A percentile compares a stretch with the other conserved stretches of the same genome.
Conservation (phyloP, 2,329 filamentous ascomycete genomes). For the Penicillium sclerotiorum region DNA sequence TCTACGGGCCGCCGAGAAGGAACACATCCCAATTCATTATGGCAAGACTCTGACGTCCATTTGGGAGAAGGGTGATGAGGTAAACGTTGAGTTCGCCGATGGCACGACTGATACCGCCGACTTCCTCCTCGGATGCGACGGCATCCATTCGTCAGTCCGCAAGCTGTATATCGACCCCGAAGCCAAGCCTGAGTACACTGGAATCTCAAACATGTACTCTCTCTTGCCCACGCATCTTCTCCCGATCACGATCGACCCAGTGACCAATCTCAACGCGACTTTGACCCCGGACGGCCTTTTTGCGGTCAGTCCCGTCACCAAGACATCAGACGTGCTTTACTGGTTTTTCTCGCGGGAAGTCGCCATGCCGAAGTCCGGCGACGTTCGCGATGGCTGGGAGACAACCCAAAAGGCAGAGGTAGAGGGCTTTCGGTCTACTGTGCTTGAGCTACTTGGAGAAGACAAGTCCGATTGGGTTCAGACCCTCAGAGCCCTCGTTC, state of each 20-base stretch:
- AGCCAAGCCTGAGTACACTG: conserved; percentile 36
- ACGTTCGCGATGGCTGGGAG: background rate
- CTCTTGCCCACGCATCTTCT: no score
- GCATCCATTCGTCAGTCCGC: conserved; percentile 42
- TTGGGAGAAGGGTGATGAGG: conserved; percentile 16
- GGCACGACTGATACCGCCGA: conserved; percentile 15
- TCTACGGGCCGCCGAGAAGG: conserved; percentile 16
- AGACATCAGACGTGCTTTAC: background rate
- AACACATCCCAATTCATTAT: conserved; percentile 27
- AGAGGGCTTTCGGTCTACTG: background rate
- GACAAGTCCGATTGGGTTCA: background rate
- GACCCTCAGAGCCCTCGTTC: background rate
- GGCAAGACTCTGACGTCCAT: conserved; percentile 23
- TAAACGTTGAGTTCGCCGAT: conserved; percentile 18
- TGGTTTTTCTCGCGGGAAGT: background rate
- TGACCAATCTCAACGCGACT: background rate
- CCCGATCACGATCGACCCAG: no score
- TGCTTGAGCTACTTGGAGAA: background rate
- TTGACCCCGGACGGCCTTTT: background rate
- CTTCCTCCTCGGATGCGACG: conserved; percentile 42
- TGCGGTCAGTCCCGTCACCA: background rate
- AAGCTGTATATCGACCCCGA: conserved; percentile 32
- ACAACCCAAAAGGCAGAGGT: background rate
- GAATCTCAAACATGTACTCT: conserved; percentile 21
- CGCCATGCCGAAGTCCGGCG: background rate